Base-by-base conservation (phyloP, 2,329 filamentous ascomycete species). In the Ophiocordyceps australis region DNA sequence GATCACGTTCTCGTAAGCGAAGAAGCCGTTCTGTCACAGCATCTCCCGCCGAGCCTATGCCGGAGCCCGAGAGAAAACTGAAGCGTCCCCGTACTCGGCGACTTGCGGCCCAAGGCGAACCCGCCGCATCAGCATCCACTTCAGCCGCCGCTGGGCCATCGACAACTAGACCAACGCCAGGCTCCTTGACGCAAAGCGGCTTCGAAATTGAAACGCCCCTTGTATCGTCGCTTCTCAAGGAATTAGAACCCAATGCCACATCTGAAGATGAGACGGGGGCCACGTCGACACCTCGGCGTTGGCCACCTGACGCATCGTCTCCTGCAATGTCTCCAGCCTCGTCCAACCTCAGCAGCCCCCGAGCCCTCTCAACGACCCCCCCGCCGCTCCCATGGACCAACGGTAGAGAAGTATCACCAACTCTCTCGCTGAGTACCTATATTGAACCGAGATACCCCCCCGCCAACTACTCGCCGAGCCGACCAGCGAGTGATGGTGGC, bases 11-110 rank as follows among this genome's bases (percentile, higher is more conserved):
- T 26, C 71, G 79, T 31, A 83, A 93, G 53, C 71, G 83, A 27
- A 89, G 82, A 43, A 56, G 61, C 7, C 58, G 62, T 20, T 91
- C 82, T 4, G 57, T 65, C 3, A 78, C 75, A 9, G 65, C 66
- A 9, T 85, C 81, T 6, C 78, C 78, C 3, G 58, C 59, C 5
- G 78, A 82, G 36, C 59, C 67, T 6, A 57, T 62, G 17, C 68
- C 71, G 26, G 68, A 86, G 38, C 77, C 77, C 1, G 74, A 89
- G 46, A 71, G 85, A 26, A 85, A 80, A 47, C 56, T 92, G 23
- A 94, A 94, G 52, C 75, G 85, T 11, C 85, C 85, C 17, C 71
- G 85, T 31, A 89, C 81, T 13, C 67, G 79, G 37, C 64, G 79
- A 25, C 57, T 75, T 26, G 61, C 55, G 7, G 49, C 45, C 9